These are phyloP conservation scores for Houttuynia cordata DNA, from an alignment of 164 flowering plant species.

Conservation along the genomic window DNA sequence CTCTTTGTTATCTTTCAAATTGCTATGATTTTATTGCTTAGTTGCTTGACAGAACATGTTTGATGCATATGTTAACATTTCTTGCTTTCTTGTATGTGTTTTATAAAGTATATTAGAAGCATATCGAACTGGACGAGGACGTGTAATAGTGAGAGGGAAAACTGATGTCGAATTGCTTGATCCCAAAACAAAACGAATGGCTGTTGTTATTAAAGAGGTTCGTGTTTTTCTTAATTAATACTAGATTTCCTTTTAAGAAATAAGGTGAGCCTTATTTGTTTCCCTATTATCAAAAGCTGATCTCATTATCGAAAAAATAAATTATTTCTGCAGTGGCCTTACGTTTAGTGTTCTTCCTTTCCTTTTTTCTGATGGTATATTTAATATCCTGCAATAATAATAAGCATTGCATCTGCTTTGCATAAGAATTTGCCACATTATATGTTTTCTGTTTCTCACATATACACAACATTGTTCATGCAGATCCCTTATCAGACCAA, in stretches of 20 bases:
- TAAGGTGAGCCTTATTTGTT: not conserved
- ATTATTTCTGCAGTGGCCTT: not conserved
- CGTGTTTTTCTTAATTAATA: too few relatives aligned
- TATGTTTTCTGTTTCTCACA: not conserved
- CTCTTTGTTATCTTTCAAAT: not conserved
- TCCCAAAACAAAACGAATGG: conserved; percentile 58
- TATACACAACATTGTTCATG: not conserved
- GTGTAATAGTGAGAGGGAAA: conserved; percentile 78
- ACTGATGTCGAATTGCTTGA: conserved; percentile 76
- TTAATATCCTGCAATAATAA: too few relatives aligned
- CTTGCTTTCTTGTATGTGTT: not conserved
- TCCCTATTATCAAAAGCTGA: not conserved
- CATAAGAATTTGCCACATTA: not conserved
- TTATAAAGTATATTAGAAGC: conserved; percentile 70
- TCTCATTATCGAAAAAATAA: too few relatives aligned
- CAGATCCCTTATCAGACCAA: conserved; percentile 96
- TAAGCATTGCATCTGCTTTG: not conserved
- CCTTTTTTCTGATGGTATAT: too few relatives aligned
- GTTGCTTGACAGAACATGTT: not conserved
- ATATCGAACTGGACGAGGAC: conserved; percentile 88
- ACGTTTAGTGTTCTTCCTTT: too few relatives aligned
- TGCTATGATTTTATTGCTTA: too few relatives aligned
- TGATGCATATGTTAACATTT: too few relatives aligned
- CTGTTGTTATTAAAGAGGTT: conserved; percentile 78
- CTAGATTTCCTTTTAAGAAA: too few relatives aligned